phyloP scores from a whole-genome alignment of 2,329 filamentous ascomycete species.

The Diaporthe humulicola region DNA sequence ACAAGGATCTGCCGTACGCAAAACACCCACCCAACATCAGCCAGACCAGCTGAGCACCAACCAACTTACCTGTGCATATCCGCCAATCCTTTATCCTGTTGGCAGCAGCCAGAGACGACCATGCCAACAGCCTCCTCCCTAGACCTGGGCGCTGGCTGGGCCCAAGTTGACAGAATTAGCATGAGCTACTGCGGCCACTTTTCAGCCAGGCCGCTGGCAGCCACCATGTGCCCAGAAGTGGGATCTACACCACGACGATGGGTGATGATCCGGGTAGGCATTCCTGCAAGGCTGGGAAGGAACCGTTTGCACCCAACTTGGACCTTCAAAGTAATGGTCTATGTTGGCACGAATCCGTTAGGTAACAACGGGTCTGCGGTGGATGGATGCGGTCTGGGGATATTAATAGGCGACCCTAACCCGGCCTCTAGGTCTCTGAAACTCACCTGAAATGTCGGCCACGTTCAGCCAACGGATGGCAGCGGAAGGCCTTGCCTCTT shows the following conservation, averaged over 20 bases:
- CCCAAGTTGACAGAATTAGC: conserved; percentile 3
- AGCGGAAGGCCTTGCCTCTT: conserved; percentile 18
- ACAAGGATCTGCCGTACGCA: neutral
- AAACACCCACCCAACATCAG: neutral
- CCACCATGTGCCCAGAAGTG: neutral
- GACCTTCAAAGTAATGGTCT: neutral
- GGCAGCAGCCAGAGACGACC: neutral
- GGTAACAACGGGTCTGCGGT: neutral
- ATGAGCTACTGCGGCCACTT: conserved; percentile 18
- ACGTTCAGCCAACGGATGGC: conserved; percentile 17
- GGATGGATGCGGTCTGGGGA: neutral
- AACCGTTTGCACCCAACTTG: neutral
- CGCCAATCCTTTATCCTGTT: neutral
- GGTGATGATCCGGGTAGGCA: neutral
- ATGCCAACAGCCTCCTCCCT: neutral
- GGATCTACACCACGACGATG: neutral
- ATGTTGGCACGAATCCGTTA: neutral
- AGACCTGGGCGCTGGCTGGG: neutral
- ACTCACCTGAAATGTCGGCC: conserved; percentile 14
- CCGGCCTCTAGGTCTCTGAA: neutral
- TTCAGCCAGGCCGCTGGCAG: conserved; percentile 3
- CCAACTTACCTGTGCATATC: neutral
- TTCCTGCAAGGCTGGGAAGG: neutral
- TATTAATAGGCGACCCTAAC: conserved; percentile 29
- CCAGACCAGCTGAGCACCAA: neutral